Conservation (phyloP, 768 basidiomycete genomes). For the Symmetrospora coprosmae region DNA sequence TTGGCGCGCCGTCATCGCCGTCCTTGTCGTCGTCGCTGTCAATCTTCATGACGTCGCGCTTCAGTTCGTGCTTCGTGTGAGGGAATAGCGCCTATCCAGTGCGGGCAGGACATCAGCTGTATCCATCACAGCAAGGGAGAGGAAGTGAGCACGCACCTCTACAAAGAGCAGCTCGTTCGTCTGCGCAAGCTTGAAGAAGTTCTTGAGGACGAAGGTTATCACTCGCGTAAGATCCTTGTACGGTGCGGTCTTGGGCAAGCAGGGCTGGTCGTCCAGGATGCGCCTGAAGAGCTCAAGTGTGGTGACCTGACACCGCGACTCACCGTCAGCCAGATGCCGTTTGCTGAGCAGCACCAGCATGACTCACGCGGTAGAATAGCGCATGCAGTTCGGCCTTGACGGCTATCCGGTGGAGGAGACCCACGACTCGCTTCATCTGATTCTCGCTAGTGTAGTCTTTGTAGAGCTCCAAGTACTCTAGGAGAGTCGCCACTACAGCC, state of each 20-base stretch:
- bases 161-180: slow-evolving; percentile 75
- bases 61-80: too few species aligned
- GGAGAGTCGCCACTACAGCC: slow-evolving; percentile 67
- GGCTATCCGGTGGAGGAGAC: slow-evolving; percentile 76
- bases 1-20: slow-evolving; percentile 30
- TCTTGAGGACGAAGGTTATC: slow-evolving; percentile 71
- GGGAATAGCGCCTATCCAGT: too few species aligned
- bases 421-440: slow-evolving; percentile 77
- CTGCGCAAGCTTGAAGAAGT: slow-evolving; percentile 82
- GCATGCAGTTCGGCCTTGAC: slow-evolving; percentile 85
- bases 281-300: slow-evolving; percentile 74
- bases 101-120: slow-evolving; percentile 15
- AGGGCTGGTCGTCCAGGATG: slow-evolving; percentile 65
- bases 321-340: neutral
- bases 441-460: slow-evolving; percentile 62
- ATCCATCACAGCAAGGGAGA: slow-evolving; percentile 36
- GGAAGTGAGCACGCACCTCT: slow-evolving; percentile 49
- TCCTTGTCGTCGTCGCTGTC: slow-evolving; percentile 33
- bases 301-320: slow-evolving; percentile 52
- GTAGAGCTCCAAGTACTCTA: slow-evolving; percentile 69
- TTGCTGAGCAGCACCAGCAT: slow-evolving; percentile 20
- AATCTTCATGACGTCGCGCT: slow-evolving; percentile 19
- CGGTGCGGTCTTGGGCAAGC: slow-evolving; percentile 61
- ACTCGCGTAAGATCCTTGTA: slow-evolving; percentile 69
- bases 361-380: slow-evolving; percentile 75